Conservation (phyloP, 352 stramenopile species). For the Phytophthora fragariaefolia region DNA sequence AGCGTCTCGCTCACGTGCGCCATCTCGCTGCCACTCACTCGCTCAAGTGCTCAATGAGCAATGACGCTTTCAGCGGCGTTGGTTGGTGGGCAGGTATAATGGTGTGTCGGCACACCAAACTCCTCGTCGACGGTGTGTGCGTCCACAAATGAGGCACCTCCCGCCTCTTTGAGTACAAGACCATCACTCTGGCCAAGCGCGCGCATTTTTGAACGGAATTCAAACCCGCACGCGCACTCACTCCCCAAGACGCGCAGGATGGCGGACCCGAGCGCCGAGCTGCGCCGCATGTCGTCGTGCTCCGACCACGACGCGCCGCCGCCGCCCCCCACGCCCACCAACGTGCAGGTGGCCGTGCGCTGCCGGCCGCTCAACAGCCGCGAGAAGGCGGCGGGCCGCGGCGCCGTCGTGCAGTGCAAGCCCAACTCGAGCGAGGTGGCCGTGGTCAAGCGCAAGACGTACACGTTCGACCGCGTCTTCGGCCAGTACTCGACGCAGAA, state of each 20-base stretch:
- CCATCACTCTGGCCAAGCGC: slow-evolving; percentile 21
- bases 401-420: slow-evolving; percentile 89
- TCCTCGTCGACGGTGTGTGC: background rate
- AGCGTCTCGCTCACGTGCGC: slow-evolving; percentile 69
- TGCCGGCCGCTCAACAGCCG: slow-evolving; percentile 90
- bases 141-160: background rate
- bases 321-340: slow-evolving; percentile 46
- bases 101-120: background rate
- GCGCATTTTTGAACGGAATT: slow-evolving; percentile 22
- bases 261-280: slow-evolving; percentile 22
- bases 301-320: slow-evolving; percentile 20
- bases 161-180: background rate
- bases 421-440: slow-evolving; percentile 85
- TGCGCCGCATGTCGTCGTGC: slow-evolving; percentile 36
- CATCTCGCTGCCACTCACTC: slow-evolving; percentile 15
- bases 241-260: slow-evolving; percentile 13
- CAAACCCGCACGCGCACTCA: no score
- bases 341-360: slow-evolving; percentile 92
- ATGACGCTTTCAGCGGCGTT: slow-evolving; percentile 19
- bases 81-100: slow-evolving; percentile 31
- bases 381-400: slow-evolving; percentile 81
- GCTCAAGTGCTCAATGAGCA: slow-evolving; percentile 11
- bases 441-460: slow-evolving; percentile 90
- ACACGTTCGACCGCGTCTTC: slow-evolving; percentile 94
- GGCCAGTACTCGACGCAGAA: slow-evolving; percentile 97